Evolutionary conservation across 139 green algal species (phyloP), one percentile per base, ranked within the genome.

Genomic region (Coelastrella sp.): DNA sequence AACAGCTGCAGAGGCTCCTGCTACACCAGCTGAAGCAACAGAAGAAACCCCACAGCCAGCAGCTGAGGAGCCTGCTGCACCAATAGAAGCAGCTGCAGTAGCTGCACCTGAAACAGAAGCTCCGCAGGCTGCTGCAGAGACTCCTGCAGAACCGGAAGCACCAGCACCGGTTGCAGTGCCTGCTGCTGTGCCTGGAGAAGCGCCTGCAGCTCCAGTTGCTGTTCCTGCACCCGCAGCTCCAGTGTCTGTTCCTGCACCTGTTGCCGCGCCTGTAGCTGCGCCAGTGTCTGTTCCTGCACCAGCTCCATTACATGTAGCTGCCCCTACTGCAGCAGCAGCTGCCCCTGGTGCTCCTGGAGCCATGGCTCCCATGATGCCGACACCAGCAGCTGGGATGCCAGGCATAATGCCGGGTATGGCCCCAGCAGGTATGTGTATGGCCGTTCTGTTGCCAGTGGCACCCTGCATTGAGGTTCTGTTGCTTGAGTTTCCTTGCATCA

Each of bases 1-100:
- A 66, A n/a, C 72, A 27, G 43, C 72, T 45, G 72, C 8, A 43
- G 72, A 79, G 72, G 27, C 68, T 59, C 38, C 68, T 79, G 71
- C 68, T 76, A 38, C 37, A 17, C 35, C 68, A 21, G 68, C 37
- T 25, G 23, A 37, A 53, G 68, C 40, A 51, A 43, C 57, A 34
- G 57, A 57, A 2, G 45, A 57, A 57, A 13, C 45, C 45, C 45
- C 57, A 2, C 17, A 15, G 9, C 15, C 57, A 66, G 17, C 57
- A 34, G 57, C 2, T 11, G 57, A 11, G 19, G 15, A 27, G 11
- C 57, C 57, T 66, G 57, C 0, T 32, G 57, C n/a, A n/a, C n/a
- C n/a, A n/a, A n/a, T n/a, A n/a, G 57, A 27, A 9, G 57, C 13
- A 27, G 0, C 57, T 32, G 57, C 23, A 30, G 57, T 40, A 6